Evolutionary conservation across 1,139 yeast species (phyloP).

Genomic region (Scheffersomyces stambukii): DNA sequence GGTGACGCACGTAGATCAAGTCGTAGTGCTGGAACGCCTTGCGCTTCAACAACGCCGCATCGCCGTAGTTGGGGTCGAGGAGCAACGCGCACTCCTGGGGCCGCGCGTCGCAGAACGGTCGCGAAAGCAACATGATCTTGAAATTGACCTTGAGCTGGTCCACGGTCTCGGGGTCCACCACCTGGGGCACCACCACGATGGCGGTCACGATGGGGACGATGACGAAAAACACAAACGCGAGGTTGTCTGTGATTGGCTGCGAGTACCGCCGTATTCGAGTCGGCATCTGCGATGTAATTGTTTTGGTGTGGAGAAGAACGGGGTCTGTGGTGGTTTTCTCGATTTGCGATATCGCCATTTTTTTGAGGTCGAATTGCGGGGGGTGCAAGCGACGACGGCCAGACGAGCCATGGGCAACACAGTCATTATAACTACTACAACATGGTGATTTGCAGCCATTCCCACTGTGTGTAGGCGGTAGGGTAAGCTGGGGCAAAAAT

Average conservation of each 20-base stretch:
- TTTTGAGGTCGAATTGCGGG: too few species aligned
- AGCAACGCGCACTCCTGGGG: conserved; percentile 13
- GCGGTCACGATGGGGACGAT: conserved; percentile 8
- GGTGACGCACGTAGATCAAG: conserved; percentile 15
- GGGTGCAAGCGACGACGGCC: too few species aligned
- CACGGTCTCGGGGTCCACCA: conserved; percentile 7
- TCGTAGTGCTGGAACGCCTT: conserved; percentile 14
- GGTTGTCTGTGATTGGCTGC: too few species aligned
- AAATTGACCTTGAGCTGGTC: conserved; percentile 12
- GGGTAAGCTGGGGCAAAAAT: conserved; percentile 5
- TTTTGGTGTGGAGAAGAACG: too few species aligned
- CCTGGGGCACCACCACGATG: conserved; percentile 3
- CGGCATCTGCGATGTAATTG: too few species aligned
- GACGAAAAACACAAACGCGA: conserved; percentile 4
- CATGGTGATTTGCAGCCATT: too few species aligned
- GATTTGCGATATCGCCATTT: too few species aligned
- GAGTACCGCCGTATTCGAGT: too few species aligned
- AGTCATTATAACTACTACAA: too few species aligned
- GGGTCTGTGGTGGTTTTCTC: too few species aligned
- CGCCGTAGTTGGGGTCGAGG: conserved; percentile 10
- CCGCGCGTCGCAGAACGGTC: conserved; percentile 14
- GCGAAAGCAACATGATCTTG: conserved; percentile 12
- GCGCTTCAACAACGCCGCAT: conserved; percentile 7
- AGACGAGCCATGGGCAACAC: too few species aligned
- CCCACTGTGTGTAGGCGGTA: too few species aligned